Conservation (phyloP, 2,329 filamentous ascomycete species). For the Leptographium wingfieldii region DNA sequence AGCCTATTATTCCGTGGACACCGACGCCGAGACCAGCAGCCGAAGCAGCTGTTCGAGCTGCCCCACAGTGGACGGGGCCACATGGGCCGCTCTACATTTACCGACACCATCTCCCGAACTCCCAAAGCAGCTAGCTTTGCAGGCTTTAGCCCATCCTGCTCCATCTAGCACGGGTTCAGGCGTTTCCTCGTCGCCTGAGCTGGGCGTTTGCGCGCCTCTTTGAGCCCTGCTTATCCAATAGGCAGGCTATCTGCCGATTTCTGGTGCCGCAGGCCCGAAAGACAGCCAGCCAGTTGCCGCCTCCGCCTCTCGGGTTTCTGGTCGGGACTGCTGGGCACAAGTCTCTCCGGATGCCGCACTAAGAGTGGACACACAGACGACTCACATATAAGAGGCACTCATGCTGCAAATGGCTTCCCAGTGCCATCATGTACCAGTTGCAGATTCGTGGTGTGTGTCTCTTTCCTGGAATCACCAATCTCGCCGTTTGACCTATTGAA, state of each 20-base stretch:
- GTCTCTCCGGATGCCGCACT: neutral
- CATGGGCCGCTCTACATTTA: conserved; percentile 1
- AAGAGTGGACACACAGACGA: neutral
- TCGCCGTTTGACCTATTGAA: neutral
- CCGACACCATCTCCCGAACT: conserved; percentile 8
- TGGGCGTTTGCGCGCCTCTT: neutral
- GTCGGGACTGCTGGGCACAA: neutral
- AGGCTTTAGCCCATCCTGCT: neutral
- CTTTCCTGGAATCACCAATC: neutral
- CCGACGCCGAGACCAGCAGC: neutral
- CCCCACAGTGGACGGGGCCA: neutral
- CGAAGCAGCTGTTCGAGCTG: neutral
- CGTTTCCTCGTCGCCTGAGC: neutral
- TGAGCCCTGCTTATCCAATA: neutral
- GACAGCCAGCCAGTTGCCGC: neutral
- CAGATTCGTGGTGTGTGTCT: neutral
- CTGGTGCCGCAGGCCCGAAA: conserved; percentile 3
- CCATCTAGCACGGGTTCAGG: neutral
- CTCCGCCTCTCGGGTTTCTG: neutral
- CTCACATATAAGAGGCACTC: neutral
- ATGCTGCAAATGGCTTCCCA: neutral
- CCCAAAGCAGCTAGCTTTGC: neutral
- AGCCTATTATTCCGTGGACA: neutral
- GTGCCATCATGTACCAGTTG: neutral
- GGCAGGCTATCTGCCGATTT: conserved; percentile 3